Conservation (phyloP, 2,329 filamentous ascomycete genomes). For the Seiridium cupressi region DNA sequence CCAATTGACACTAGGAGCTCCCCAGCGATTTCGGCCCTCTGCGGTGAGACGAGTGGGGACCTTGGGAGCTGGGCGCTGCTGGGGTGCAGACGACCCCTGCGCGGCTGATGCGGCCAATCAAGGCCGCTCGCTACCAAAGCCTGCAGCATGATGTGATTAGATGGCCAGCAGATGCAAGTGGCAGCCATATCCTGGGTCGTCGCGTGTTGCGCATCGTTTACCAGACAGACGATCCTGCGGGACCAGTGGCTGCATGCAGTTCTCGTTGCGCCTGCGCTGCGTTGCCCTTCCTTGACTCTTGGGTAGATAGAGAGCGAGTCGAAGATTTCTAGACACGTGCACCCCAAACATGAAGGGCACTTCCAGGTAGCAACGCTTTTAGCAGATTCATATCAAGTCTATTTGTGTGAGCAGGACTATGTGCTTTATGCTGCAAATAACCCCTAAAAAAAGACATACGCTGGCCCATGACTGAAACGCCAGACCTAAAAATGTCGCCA, state of each 20-base stretch:
- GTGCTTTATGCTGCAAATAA: background rate
- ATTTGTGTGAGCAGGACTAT: background rate
- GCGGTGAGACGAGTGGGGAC: background rate
- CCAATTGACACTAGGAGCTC: background rate
- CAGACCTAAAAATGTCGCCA: background rate
- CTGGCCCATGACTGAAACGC: background rate
- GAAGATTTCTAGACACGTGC: too few species aligned
- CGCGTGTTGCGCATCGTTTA: background rate
- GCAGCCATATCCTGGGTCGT: background rate
- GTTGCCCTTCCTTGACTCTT: too few species aligned
- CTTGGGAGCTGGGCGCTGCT: background rate
- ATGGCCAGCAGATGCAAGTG: background rate
- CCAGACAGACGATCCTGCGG: background rate
- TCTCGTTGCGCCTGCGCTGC: too few species aligned
- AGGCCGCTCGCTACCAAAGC: background rate
- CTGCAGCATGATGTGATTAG: background rate
- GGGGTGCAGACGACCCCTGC: background rate
- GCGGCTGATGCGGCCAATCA: background rate
- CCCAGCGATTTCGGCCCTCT: constrained; percentile 6
- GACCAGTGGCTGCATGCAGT: too few species aligned
- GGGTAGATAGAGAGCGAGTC: too few species aligned
- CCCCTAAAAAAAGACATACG: background rate
- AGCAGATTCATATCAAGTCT: background rate
- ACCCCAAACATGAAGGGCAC: too few species aligned
- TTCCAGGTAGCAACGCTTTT: too few species aligned